Evolutionary conservation across 2,329 filamentous ascomycete genomes (phyloP), one percentile per base, ranked within the genome.

Genomic region (Chrysoporthe austroafricana): DNA sequence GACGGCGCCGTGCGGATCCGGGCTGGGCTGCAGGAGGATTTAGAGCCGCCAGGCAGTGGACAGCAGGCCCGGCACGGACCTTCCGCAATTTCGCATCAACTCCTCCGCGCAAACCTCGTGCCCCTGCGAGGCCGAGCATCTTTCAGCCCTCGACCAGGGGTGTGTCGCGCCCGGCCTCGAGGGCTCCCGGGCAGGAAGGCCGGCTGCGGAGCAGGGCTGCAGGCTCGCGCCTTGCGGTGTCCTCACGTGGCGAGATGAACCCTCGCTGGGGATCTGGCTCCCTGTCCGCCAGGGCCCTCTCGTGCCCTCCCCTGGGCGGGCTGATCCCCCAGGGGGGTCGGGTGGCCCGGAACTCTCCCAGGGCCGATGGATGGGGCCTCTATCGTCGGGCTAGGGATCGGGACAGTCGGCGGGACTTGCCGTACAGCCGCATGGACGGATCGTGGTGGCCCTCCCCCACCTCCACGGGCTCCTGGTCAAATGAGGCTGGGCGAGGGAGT

Each of bases 21-120:
- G 21, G 14, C 50, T 54, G 26, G 50, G 50, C 50, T 32, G 36
- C 5, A 39, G 36, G 36, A 39, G 5, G 9, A 39, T 54, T 54
- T 21, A 18, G n/a, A 34, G 13, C 13, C 39, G 39, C 34, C n/a
- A 39, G 52, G 4, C 26, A 56, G 34, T n/a, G 8, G 34, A 3
- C 54, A 39, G 54, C 54, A 42, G 56, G 34, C 56, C 34, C 36
- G 56, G 56, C 56, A 58, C 56, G 56, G 18, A 58, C 56, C 32
- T 42, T 42, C 11, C 6, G 16, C 34, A 39, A 58, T 58, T 34
- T 58, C 56, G 56, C 56, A 36, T 58, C 56, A 16, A 39, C 11
- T 58, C 14, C 34, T 34, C 11, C 8, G 9, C 4, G 36, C 6
- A 1, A 4, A 39, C 36, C 36, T 9, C 9, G 5, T 39, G 4